Evolutionary conservation across 2,329 filamentous ascomycete species (phyloP), one percentile per base, ranked within the genome.

Genomic region (Escovopsis weberi): DNA sequence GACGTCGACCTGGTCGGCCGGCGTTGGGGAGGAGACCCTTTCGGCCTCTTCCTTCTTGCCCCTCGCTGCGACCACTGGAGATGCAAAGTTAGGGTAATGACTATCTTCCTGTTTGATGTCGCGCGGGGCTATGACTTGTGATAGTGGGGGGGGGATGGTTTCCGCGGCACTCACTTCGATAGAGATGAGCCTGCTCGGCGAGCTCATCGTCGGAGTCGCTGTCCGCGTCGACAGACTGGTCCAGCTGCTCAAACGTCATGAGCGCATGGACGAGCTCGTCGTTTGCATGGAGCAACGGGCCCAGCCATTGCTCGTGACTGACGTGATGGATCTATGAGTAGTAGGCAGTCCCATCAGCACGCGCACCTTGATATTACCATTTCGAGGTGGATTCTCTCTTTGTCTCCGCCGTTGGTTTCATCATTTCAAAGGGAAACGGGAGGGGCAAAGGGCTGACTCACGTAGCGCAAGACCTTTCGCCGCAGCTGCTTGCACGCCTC

Each of bases 241-340:
- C 89, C 48, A 96, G 75, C 52, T 95, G 85, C 62, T 96, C 89
- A 56, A 87, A 98, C 0, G 87, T 84, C 76, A 94, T 94, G 44
- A 98, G 71, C 2, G 88, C 86, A 47, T 82, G 82, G 35, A 96
- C 85, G n/a, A 98, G 79, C 61, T 94, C 85, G 54, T 98, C 91
- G 54, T 98, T 96, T 49, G 89, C 88, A 54, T 91, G 85, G 15
- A 98, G 78, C 4, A 98, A 71, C 47, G 85, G 81, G 36, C 89
- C 91, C 8, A 98, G 79, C 71, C 84, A 95, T 55, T 96, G 80
- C 55, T 96, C 89, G 8, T 79, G 81, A 58, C 94, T 85, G 11
- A 96, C 82, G 40, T 87, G 74, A 56, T 96, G 86, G 48, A 96
- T 94, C 76, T 80, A 43, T 2, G 2, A 12, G 32, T 35, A 3